phyloP scores from a whole-genome alignment of 2,329 filamentous ascomycete species.

The Colletotrichum lini region DNA sequence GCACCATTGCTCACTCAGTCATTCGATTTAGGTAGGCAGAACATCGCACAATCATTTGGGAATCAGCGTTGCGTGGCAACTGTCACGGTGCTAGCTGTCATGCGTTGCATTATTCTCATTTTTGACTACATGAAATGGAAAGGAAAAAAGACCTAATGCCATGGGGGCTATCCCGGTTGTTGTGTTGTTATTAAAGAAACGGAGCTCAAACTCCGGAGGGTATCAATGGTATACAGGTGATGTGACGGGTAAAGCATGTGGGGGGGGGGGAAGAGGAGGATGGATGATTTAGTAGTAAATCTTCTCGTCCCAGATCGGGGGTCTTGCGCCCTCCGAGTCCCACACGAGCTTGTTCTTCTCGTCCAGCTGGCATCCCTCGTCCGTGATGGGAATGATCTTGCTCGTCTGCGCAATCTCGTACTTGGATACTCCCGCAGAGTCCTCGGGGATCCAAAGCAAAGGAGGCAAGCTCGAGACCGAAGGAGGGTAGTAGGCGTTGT shows the following conservation, averaged over 20 bases:
- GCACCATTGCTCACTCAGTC: too few species aligned
- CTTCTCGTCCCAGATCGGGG: conserved; percentile 62
- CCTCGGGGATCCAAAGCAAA: conserved; percentile 87
- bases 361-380: conserved; percentile 80
- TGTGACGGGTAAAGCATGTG: background rate
- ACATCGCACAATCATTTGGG: background rate
- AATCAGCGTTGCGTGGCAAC: background rate
- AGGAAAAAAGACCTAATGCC: background rate
- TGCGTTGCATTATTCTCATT: conserved; percentile 8
- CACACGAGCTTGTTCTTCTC: conserved; percentile 70
- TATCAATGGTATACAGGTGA: conserved; percentile 39
- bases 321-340: conserved; percentile 58
- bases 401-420: conserved; percentile 83
- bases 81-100: background rate
- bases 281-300: conserved; percentile 55
- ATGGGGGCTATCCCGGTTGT: background rate
- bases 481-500: conserved; percentile 82
- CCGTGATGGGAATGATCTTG: conserved; percentile 82
- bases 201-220: conserved; percentile 37
- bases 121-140: conserved; percentile 16
- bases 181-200: conserved; percentile 19
- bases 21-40: too few species aligned
- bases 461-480: conserved; percentile 74
- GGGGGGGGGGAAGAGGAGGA: too few species aligned
- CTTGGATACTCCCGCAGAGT: conserved; percentile 79